Percentiles rank a stretch among this genome's conserved stretches.
phyloP scores from a whole-genome alignment of 306 rosid species.

The Prunus mume region DNA sequence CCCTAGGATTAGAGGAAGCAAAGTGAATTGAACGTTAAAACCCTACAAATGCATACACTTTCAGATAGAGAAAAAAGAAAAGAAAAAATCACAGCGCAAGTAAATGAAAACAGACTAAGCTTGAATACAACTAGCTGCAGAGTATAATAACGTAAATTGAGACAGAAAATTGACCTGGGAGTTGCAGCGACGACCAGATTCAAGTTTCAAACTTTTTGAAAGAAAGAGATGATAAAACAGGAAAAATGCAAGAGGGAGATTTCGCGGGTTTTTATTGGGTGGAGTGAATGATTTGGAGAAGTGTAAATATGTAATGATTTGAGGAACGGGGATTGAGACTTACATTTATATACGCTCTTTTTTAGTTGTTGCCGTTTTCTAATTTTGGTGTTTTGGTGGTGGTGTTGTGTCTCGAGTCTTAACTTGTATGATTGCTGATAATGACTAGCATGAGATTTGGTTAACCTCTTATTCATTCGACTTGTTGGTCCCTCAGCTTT shows the following conservation, averaged over 20 bases:
- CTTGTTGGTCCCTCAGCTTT: no score
- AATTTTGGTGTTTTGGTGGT: neutral
- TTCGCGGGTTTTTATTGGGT: constrained; percentile 5
- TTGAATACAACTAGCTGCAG: neutral
- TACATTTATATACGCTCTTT: neutral
- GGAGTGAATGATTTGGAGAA: neutral
- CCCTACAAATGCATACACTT: constrained; percentile 13
- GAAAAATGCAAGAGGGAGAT: neutral
- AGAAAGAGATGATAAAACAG: neutral
- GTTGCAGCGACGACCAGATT: constrained; percentile 4
- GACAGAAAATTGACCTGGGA: neutral
- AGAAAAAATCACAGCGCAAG: neutral
- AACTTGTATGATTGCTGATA: neutral
- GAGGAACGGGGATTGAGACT: neutral
- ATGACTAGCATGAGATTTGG: neutral
- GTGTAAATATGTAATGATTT: neutral
- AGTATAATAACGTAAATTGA: neutral
- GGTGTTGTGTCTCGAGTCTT: neutral
- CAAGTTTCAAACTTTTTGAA: neutral
- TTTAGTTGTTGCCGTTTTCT: neutral
- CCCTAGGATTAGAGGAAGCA: constrained; percentile 24
- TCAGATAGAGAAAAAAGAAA: neutral
- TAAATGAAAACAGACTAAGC: neutral
- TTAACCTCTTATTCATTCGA: neutral
- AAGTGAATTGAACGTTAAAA: constrained; percentile 14